Evolutionary conservation across 805 yeast genomes (phyloP), one percentile per base, ranked within the genome.

Genomic region (Alloascoidea hylecoeti): DNA sequence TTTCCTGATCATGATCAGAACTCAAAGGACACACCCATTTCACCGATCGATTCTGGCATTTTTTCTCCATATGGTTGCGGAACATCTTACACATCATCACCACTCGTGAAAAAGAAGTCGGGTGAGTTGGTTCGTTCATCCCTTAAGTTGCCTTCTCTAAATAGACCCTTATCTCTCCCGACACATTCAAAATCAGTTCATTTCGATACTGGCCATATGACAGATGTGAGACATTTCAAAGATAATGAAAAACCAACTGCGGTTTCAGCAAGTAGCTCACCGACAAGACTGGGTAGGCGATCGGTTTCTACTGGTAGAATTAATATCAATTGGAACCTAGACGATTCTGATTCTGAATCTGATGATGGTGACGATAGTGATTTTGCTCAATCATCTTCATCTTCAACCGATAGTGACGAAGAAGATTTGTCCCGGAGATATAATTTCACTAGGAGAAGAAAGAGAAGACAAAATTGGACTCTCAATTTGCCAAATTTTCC

Each of bases 191-290:
- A 76, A 50, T 80, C 72, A 52, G 96, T 85, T 4, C 95, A 84
- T 62, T 85, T 85, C 52, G 86, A 81, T 36, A 66, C 72, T 34
- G 71, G 64, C 19, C 61, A 60, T 37, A 57, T 54, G 43, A 70
- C 65, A 15, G 83, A 81, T 45, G 78, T 84, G 17, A 68, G 79
- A 41, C 82, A 79, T 54, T 86, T 84, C 52, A 68, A 73, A 43
- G 70, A 73, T 46, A 67, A 68, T 40, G 95, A 85, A 51, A 71
- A 69, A 39, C 96, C 97, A 13, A 64, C 71, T 3, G 79, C 85
- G 2, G 81, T 89, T 18, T 70, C 79, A 46, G 83, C 81, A 2
- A 64, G 66, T 38, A 69, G 72, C 41, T 72, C 84, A 1, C 92
- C 89, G 1, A 60, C 49, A 47, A 33, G 60, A 53, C 36, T 63